Base-by-base conservation (phyloP, 305 asterid species). In the Solanum hybrid region DNA sequence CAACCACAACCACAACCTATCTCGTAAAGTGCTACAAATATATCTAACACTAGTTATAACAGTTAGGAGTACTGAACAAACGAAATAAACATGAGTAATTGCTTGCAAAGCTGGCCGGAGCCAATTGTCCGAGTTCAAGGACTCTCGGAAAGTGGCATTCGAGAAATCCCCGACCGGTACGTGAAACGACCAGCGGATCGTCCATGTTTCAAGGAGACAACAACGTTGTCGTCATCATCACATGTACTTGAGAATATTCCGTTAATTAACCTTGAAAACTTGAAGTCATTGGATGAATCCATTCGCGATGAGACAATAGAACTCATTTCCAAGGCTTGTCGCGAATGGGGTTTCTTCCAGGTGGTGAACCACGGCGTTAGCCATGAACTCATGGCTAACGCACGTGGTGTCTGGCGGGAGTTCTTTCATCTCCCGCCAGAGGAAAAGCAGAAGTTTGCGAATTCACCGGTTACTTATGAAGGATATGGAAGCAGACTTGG, bases 401-500 rank as follows among this genome's bases (percentile, higher is more conserved):
- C 89, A 37, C 92, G 95, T 2, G 95, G 90, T 92, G 91, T 84
- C 79, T 97, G 99, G 99, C 94, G 96, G 2, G 95, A 91, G 88
- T 97, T 97, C 87, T 97, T 97, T 39, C 90, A 90, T 61, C 95
- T 94, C 73, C 98, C 99, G 22, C 42, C 94, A 89, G 97, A 92
- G 84, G 94, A 92, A 94, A 96, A 97, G 90, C 98, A 95, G 83
- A 92, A 67, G 82, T 92, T 92, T 35, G 95, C 98, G 1, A 97
- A 97, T 71, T 90, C 94, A 18, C 99, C 99, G 46, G 78, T 35
- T 11, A 96, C 98, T 2, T 96, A 97, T 29, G 99, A 95, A 78
- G 99, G 99, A 1, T 97, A 97, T 86, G 99, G 99, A 3, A 97
- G 99, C 89, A 90, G 98, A 29, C 93, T 97, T 1, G 99, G 98